Evolutionary conservation across 169 alveolate genomes (phyloP).

Genomic region (Fabrea salina): DNA sequence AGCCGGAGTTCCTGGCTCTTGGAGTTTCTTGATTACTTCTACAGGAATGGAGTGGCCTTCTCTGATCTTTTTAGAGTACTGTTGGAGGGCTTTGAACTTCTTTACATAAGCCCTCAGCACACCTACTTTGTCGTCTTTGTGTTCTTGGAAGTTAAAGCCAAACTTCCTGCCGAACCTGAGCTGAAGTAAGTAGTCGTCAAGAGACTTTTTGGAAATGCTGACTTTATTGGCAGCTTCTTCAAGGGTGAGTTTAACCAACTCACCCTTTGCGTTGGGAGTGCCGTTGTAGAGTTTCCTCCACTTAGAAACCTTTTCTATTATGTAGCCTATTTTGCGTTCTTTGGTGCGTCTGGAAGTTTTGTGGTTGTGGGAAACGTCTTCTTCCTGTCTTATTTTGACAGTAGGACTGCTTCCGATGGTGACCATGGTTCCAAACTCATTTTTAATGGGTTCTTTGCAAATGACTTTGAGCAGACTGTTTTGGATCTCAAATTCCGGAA

Average conservation of each 20-base stretch:
- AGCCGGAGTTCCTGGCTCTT: slow-evolving; percentile 8
- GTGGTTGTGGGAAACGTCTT: neutral
- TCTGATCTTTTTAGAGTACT: slow-evolving; percentile 5
- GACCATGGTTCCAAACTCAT: neutral
- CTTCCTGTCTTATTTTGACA: neutral
- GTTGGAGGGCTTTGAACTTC: slow-evolving; percentile 54
- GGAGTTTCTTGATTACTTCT: neutral
- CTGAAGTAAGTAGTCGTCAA: slow-evolving; percentile 80
- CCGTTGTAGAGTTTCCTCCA: slow-evolving; percentile 86
- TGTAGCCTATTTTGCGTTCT: slow-evolving; percentile 82
- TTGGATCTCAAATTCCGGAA: neutral
- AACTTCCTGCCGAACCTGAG: slow-evolving; percentile 75
- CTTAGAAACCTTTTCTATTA: slow-evolving; percentile 77
- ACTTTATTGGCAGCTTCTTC: slow-evolving; percentile 82
- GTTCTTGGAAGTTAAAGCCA: slow-evolving; percentile 83
- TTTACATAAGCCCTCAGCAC: slow-evolving; percentile 76
- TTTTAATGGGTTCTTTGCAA: neutral
- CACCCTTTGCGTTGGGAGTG: slow-evolving; percentile 56
- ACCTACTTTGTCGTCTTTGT: slow-evolving; percentile 81
- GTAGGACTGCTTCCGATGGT: neutral
- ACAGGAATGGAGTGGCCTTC: neutral
- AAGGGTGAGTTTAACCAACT: slow-evolving; percentile 51
- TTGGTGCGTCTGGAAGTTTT: slow-evolving; percentile 73
- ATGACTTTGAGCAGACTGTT: neutral
- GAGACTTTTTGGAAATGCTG: slow-evolving; percentile 68